Evolutionary conservation across 257 asterid species (phyloP).

Genomic region (Solanum rostratum): DNA sequence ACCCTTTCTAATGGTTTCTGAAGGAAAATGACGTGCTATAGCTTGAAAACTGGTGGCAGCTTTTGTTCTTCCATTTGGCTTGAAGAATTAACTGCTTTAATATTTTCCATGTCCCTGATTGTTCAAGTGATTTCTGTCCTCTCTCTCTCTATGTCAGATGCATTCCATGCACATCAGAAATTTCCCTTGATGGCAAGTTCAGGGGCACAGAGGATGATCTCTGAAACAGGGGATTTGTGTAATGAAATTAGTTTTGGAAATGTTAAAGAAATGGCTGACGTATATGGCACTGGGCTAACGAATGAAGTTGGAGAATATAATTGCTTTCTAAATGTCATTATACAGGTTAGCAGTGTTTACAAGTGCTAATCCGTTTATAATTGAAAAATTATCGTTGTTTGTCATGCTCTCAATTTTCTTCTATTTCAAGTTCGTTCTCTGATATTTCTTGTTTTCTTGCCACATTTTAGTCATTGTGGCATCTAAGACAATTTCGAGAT

Average conservation of each 20-base stretch:
- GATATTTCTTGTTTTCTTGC: neutral
- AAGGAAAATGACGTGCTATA: neutral
- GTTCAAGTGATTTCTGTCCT: neutral
- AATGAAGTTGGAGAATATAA: conserved; percentile 96
- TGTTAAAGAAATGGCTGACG: conserved; percentile 36
- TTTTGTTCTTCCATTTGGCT: neutral
- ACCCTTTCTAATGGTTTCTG: neutral
- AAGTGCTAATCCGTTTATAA: neutral
- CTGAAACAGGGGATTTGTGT: conserved; percentile 20
- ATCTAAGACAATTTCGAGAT: conserved; percentile 66
- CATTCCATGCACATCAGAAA: conserved; percentile 39
- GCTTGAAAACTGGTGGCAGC: neutral
- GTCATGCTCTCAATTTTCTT: neutral
- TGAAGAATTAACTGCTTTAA: neutral
- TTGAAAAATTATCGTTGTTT: neutral
- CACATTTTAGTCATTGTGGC: conserved; percentile 75
- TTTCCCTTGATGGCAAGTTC: conserved; percentile 27
- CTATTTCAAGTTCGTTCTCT: neutral
- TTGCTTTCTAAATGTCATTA: conserved; percentile 95
- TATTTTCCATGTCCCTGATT: neutral
- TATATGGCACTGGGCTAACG: conserved; percentile 73
- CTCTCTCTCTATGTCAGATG: conserved; percentile 26
- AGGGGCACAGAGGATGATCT: conserved; percentile 26
- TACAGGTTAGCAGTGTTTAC: conserved; percentile 56
- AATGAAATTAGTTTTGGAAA: conserved; percentile 17